Conservation (phyloP, 2,329 filamentous ascomycete species). For the Colletotrichum siamense region DNA sequence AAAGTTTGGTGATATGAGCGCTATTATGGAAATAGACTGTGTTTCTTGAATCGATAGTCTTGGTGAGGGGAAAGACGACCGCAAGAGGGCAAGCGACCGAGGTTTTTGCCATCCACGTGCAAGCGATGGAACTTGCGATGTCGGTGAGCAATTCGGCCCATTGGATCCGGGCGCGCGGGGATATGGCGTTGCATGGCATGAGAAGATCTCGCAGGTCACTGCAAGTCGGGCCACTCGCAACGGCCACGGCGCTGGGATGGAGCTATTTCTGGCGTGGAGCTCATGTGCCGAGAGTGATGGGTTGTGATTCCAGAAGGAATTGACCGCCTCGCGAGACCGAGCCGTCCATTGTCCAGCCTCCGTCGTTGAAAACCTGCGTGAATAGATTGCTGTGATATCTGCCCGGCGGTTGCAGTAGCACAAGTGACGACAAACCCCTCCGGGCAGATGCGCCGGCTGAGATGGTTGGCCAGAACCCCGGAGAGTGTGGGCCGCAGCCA, state of each 20-base stretch:
- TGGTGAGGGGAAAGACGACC: background rate
- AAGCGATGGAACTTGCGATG: background rate
- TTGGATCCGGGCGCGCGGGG: background rate
- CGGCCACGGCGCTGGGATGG: background rate
- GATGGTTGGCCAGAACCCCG: conserved; percentile 4
- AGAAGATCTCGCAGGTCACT: background rate
- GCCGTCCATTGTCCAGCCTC: background rate
- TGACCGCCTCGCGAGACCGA: background rate
- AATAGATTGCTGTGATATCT: conserved; percentile 7
- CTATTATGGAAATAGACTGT: background rate
- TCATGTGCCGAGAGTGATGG: background rate
- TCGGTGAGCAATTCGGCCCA: background rate
- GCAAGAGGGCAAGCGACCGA: background rate
- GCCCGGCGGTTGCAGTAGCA: conserved; percentile 21
- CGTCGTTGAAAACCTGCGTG: background rate
- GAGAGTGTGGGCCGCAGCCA: background rate
- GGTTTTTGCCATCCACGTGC: background rate
- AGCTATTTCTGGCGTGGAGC: background rate
- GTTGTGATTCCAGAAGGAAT: background rate
- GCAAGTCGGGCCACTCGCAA: background rate
- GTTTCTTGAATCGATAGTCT: background rate
- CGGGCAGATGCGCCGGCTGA: background rate
- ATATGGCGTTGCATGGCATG: background rate
- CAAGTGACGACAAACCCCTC: conserved; percentile 4
- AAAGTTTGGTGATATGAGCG: background rate